Conservation (phyloP, 2,329 filamentous ascomycete genomes). For the Colletotrichum simmondsii region DNA sequence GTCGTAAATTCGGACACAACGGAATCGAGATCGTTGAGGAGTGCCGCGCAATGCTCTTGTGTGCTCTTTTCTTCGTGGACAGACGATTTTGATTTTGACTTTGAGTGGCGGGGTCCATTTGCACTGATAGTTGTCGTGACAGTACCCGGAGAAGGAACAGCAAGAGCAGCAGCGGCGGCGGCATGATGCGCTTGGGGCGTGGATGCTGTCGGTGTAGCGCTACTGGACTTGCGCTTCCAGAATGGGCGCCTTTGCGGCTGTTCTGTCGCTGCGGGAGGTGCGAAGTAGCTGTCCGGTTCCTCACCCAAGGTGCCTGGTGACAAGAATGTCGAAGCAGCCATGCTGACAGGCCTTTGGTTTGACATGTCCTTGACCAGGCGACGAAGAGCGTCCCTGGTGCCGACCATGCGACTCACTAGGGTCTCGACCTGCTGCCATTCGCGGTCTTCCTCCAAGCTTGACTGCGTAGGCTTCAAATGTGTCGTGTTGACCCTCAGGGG, state of each 20-base stretch:
- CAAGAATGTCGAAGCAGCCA: slow-evolving; percentile 48
- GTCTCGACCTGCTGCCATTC: slow-evolving; percentile 91
- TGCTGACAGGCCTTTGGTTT: slow-evolving; percentile 62
- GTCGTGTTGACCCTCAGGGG: slow-evolving; percentile 42
- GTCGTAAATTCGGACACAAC: slow-evolving; percentile 85
- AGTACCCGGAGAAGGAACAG: slow-evolving; percentile 55
- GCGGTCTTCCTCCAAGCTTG: slow-evolving; percentile 70
- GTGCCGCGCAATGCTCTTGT: slow-evolving; percentile 83
- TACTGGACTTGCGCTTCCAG: slow-evolving; percentile 89
- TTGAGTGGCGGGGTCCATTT: slow-evolving; percentile 45
- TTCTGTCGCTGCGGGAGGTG: slow-evolving; percentile 53
- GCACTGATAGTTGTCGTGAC: slow-evolving; percentile 43
- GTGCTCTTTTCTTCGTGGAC: slow-evolving; percentile 71
- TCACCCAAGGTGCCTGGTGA: slow-evolving; percentile 50
- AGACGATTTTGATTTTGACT: slow-evolving; percentile 49
- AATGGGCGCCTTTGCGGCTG: slow-evolving; percentile 71
- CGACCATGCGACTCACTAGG: slow-evolving; percentile 86
- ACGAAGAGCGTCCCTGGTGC: slow-evolving; percentile 88
- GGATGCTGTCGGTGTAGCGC: slow-evolving; percentile 62
- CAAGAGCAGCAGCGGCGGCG: slow-evolving; percentile 50
- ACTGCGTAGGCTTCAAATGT: slow-evolving; percentile 41
- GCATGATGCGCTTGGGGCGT: slow-evolving; percentile 51
- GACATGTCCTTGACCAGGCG: slow-evolving; percentile 88
- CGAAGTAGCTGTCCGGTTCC: slow-evolving; percentile 67
- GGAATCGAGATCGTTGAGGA: slow-evolving; percentile 86